Evolutionary conservation across 2,329 filamentous ascomycete genomes (phyloP).

Genomic region (Aspergillus fructus): DNA sequence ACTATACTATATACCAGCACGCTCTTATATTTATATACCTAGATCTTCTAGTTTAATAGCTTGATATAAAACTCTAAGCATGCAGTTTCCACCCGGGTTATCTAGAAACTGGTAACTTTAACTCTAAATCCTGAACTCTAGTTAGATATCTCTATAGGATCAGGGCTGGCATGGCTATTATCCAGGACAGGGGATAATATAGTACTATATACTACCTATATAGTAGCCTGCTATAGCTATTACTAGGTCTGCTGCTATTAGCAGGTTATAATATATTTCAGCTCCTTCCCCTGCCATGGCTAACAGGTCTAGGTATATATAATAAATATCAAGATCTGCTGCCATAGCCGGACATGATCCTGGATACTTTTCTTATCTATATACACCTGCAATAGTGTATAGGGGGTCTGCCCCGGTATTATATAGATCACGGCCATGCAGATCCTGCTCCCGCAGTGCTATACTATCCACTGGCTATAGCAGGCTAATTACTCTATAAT

Average conservation of each 20-base stretch:
- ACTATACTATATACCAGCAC: no score
- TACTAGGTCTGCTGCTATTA: background rate
- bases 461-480: background rate
- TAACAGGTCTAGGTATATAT: background rate
- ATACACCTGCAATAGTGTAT: background rate
- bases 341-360: background rate
- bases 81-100: no score
- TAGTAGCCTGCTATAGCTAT: background rate
- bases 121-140: no score
- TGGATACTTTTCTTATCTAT: background rate
- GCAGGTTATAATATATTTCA: no score
- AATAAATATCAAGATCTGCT: conserved; percentile 6
- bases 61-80: no score
- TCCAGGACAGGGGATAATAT: rapidly evolving
- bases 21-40: no score
- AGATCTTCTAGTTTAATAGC: no score
- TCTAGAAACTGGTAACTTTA: no score
- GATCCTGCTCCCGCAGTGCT: background rate
- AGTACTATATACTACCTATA: no score
- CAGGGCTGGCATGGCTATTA: no score
- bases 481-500: background rate
- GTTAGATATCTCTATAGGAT: no score
- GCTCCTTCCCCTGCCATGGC: background rate
- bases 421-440: background rate
- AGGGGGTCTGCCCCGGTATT: background rate